phyloP scores from a whole-genome alignment of 306 rosid genomes.

The Prinsepia uniflora region DNA sequence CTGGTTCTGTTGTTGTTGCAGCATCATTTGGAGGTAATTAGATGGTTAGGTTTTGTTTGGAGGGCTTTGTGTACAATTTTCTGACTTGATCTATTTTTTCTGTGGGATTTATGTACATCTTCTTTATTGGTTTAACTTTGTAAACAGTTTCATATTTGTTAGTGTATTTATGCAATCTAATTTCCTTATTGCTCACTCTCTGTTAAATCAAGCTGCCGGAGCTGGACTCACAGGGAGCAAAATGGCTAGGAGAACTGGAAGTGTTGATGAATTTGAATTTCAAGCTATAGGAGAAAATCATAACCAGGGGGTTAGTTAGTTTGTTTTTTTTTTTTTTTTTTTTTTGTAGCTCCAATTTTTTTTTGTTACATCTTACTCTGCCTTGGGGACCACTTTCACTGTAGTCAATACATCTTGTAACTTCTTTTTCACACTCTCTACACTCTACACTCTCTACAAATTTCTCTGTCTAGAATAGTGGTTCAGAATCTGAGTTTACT shows the following conservation, averaged over 20 bases:
- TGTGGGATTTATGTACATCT: constrained; percentile 2
- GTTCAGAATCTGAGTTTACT: constrained; percentile 7
- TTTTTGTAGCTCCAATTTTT: not conserved
- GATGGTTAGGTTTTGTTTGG: constrained; percentile 13
- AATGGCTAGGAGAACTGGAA: constrained; percentile 60
- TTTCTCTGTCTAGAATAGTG: not conserved
- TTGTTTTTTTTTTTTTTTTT: constrained; percentile 12
- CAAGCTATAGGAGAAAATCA: constrained; percentile 50
- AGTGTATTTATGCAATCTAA: constrained; percentile 5
- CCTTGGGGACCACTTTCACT: not conserved
- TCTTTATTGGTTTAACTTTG: constrained; percentile 4
- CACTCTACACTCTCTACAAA: no score
- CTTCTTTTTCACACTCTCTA: no score
- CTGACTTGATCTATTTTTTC: constrained; percentile 9
- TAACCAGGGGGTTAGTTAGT: constrained; percentile 52
- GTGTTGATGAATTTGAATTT: constrained; percentile 49
- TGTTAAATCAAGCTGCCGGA: constrained; percentile 48
- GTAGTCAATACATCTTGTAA: not conserved
- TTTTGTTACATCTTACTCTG: not conserved
- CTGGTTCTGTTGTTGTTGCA: constrained; percentile 96
- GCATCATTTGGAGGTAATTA: constrained; percentile 89
- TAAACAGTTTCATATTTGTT: not conserved
- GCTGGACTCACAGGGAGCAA: constrained; percentile 61
- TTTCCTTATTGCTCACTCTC: constrained; percentile 13
- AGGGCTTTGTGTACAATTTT: constrained; percentile 12